Evolutionary conservation across 2,329 filamentous ascomycete species (phyloP), one percentile per base, ranked within the genome.

Genomic region (Colletotrichum scovillei): DNA sequence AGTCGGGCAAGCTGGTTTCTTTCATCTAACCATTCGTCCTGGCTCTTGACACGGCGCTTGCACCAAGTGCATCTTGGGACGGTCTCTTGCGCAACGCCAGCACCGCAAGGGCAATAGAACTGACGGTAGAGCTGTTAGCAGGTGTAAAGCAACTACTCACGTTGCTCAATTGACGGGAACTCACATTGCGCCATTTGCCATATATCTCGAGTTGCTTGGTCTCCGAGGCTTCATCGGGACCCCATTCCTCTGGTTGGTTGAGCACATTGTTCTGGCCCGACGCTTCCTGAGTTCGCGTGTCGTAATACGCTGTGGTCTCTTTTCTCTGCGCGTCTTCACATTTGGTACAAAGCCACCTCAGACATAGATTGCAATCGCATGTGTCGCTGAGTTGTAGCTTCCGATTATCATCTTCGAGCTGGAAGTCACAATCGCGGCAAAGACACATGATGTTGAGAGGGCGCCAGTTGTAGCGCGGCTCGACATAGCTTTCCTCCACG

Each of bases 61-160:
- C 74, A 75, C 69, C 73, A 75, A 11, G 65, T 67, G 52, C 74
- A 75, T 32, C 74, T 38, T 5, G 58, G 58, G 16, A 46, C 28
- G 2, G 28, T 67, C 2, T 75, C 73, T 0, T 70, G 24, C n/a
- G 64, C 32, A 11, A 75, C 65, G 1, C 28, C 52, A 0, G 56
- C 64, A 30, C 72, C 69, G 26, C 74, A 75, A 19, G 19, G 32
- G 32, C 74, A 75, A 64, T 60, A 75, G 6, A 75, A 73, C 74
- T 73, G 35, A 7, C 7, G 9, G 42, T 4, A 22, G 8, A 49
- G 4, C 8, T 22, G 5, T 49, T 22, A 49, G 42, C 42, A 30
- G 49, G 1, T 16, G 3, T n/a, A 16, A 42, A 8, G 14, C 6
- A 16, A 11, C 1, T 5, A n/a, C 16, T 52, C 58, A 66, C 22